Evolutionary conservation across 257 asterid genomes (phyloP), one percentile per base, ranked within the genome.

Genomic region (Solanum arcanum): DNA sequence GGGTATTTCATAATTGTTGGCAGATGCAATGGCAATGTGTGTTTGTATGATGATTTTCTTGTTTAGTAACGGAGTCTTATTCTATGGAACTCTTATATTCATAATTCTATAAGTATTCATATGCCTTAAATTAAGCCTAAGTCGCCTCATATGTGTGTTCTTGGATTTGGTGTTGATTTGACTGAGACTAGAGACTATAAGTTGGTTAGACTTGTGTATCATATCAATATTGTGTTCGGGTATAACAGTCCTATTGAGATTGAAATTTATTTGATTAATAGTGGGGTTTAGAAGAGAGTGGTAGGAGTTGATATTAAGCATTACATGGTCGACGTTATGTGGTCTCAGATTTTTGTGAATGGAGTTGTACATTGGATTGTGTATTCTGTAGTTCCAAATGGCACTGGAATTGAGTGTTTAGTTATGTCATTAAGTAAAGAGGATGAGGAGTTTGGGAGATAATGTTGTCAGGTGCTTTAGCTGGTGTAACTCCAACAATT

Each of bases 361-460:
- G 94, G 95, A 21, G 14, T 64, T 86, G 88, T 92, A 52, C 95
- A 92, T 84, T 93, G 95, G 95, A 88, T 92, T 21, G 94, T 89
- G 2, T 92, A 89, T 33, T 88, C 82, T 68, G 86, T 78, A 5
- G 49, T 42, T 21, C 37, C 68, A 18, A 85, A 62, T 37, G 52
- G 84, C 5, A 52, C 73, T 3, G 39, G 21, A 29, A 12, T 69
- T 20, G 64, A 88, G 72, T 83, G 90, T 84, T 90, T 88, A 83
- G 77, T 95, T 68, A 59, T 93, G 77, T 21, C 62, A 16, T 16
- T 52, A 6, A 52, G 23, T 52, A 52, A 6, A 52, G 62, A 1
- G 9, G 60, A 16, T 52, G 62, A 52, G 23, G 62, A 16, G 62
- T 52, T 52, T 52, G 23, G 62, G n/a, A 16, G 10, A 52, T 52